Conservation (phyloP, 225 moss, liverwort and hornwort species). For the Rhytidiadelphus loreus region DNA sequence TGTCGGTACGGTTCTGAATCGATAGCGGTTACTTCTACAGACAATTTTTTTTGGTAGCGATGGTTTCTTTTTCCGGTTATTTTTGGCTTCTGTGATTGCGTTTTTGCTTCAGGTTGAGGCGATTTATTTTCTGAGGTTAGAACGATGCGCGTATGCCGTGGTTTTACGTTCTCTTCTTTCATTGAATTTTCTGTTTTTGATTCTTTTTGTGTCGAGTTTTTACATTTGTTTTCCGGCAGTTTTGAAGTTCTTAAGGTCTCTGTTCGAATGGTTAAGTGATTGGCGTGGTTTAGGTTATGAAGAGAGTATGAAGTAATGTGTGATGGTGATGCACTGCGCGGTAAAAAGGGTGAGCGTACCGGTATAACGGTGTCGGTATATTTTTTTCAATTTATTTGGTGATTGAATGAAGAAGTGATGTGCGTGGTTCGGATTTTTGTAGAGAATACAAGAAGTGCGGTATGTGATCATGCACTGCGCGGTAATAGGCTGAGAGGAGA, state of each 20-base stretch:
- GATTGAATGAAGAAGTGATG: background rate
- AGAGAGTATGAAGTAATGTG: background rate
- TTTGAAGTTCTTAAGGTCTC: background rate
- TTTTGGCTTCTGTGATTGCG: background rate
- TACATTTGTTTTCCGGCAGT: background rate
- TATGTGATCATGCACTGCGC: background rate
- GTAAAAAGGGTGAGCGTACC: background rate
- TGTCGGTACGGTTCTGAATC: background rate
- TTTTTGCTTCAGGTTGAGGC: background rate
- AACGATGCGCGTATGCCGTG: background rate
- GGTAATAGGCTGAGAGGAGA: background rate
- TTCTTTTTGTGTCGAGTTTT: background rate
- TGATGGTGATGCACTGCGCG: background rate
- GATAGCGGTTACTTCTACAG: background rate
- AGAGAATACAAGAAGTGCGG: background rate
- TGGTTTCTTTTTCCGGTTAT: background rate
- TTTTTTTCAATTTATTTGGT: background rate
- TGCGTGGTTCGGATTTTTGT: background rate
- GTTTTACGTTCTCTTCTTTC: background rate
- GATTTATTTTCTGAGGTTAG: background rate
- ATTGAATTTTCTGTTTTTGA: background rate
- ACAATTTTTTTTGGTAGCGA: background rate
- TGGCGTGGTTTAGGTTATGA: background rate
- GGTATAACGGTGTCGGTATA: constrained; percentile 8
- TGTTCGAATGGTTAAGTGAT: background rate